A percentile compares a stretch with the other conserved stretches of the same genome.
Conservation (phyloP, 2,329 filamentous ascomycete species). For the Monilinia aucupariae region DNA sequence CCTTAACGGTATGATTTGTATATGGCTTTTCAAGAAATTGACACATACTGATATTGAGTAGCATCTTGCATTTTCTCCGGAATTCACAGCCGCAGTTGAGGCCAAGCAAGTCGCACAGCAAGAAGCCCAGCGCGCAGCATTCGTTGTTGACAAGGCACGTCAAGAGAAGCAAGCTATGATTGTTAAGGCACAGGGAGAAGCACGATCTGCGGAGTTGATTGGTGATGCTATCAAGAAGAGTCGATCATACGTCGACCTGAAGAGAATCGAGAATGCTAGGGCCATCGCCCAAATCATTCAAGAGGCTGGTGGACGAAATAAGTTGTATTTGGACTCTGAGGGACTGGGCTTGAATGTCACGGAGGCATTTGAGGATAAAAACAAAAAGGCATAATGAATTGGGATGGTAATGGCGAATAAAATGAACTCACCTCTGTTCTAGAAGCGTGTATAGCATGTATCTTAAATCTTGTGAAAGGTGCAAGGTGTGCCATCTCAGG, state of each 20-base stretch:
- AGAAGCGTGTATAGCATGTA: slow-evolving; percentile 31
- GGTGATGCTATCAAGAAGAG: slow-evolving; percentile 99
- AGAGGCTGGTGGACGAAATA: slow-evolving; percentile 81
- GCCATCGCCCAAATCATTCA: slow-evolving; percentile 84
- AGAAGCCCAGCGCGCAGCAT: slow-evolving; percentile 93
- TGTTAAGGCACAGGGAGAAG: slow-evolving; percentile 97
- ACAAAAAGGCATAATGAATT: slow-evolving; percentile 41
- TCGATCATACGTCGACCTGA: slow-evolving; percentile 91
- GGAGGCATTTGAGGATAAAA: slow-evolving; percentile 42
- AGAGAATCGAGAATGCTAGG: slow-evolving; percentile 95
- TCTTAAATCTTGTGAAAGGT: slow-evolving; percentile 25
- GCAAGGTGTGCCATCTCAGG: slow-evolving; percentile 1
- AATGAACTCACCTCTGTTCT: slow-evolving; percentile 46
- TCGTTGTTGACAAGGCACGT: slow-evolving; percentile 96
- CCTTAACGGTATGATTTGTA: slow-evolving; percentile 68
- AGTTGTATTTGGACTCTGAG: slow-evolving; percentile 85
- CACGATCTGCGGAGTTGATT: slow-evolving; percentile 93
- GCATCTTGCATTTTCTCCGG: slow-evolving; percentile 68
- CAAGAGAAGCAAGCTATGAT: slow-evolving; percentile 99
- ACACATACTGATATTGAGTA: slow-evolving; percentile 32
- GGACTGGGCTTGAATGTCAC: slow-evolving; percentile 88
- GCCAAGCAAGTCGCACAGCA: slow-evolving; percentile 76
- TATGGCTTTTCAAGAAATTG: background rate
- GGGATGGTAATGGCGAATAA: slow-evolving; percentile 21
- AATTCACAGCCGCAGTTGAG: slow-evolving; percentile 68